Evolutionary conservation across 129 eudicot species (phyloP).

Genomic region (Flaveria ramosissima): DNA sequence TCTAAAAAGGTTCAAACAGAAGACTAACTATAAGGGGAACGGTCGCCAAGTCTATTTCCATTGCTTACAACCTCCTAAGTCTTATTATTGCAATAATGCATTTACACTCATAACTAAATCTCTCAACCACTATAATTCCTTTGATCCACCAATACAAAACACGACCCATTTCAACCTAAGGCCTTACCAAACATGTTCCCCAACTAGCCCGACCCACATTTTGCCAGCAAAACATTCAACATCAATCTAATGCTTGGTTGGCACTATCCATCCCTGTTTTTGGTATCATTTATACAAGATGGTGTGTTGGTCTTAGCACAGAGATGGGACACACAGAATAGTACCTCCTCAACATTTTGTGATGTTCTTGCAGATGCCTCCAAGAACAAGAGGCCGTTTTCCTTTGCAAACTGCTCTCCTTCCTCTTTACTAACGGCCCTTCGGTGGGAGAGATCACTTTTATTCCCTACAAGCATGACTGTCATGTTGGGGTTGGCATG

Average conservation of each 20-base stretch:
- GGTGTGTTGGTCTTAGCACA: neutral
- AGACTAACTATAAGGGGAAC: neutral
- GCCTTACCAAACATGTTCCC: neutral
- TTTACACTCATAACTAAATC: neutral
- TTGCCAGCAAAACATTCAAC: too few species aligned
- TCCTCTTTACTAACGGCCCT: slow-evolving; percentile 93
- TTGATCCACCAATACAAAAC: neutral
- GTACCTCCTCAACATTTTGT: slow-evolving; percentile 87
- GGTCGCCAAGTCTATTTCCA: neutral
- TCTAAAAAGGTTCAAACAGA: neutral
- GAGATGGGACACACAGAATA: slow-evolving; percentile 5
- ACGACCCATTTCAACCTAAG: neutral
- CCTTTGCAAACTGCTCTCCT: slow-evolving; percentile 90
- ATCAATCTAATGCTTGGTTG: too few species aligned
- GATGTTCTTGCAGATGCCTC: slow-evolving; percentile 93
- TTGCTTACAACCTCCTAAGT: neutral
- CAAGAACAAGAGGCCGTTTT: slow-evolving; percentile 77
- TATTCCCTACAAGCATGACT: slow-evolving; percentile 86
- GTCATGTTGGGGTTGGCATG: slow-evolving; percentile 95
- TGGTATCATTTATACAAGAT: neutral
- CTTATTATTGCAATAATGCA: neutral
- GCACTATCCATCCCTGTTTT: too few species aligned
- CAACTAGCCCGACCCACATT: neutral
- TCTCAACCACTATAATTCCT: too few species aligned
- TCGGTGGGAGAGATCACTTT: slow-evolving; percentile 82